phyloP scores from a whole-genome alignment of 2,329 filamentous ascomycete genomes.

The Fusarium sp. region DNA sequence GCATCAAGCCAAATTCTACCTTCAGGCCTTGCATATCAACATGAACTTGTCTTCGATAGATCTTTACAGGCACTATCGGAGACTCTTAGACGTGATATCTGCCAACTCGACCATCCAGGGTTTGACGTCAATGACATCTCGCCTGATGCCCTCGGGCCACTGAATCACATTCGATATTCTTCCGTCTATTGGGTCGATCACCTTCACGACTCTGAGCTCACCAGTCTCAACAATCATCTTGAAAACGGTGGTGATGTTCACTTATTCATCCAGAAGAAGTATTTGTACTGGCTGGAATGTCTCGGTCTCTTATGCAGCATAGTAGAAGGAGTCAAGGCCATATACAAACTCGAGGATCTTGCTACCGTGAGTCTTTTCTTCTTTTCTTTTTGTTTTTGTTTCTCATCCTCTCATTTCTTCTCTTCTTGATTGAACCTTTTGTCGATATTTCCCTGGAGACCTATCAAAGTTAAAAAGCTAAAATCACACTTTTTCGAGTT shows the following conservation, averaged over 20 bases:
- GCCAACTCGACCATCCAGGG: accelerated
- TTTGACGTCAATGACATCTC: accelerated
- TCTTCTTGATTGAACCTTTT: too few species aligned
- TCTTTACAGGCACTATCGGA: neutral
- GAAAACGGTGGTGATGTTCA: accelerated
- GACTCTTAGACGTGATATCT: neutral
- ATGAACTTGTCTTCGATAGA: accelerated
- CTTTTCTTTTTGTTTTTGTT: too few species aligned
- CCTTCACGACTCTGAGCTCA: neutral
- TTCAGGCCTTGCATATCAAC: neutral
- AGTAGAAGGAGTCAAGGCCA: accelerated
- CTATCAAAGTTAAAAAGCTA: too few species aligned
- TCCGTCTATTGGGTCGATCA: neutral
- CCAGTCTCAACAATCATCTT: accelerated
- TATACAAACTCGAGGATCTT: accelerated
- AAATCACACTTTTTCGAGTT: too few species aligned
- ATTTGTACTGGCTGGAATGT: neutral
- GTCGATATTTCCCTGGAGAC: too few species aligned
- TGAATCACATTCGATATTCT: accelerated
- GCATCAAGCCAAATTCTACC: neutral
- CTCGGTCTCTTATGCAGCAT: accelerated
- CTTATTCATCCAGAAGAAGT: neutral
- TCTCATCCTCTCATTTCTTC: too few species aligned
- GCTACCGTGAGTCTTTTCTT: neutral
- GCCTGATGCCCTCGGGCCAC: accelerated